Evolutionary conservation across 2,329 filamentous ascomycete genomes (phyloP).

Genomic region (Phaeophleospora eucalypticola): DNA sequence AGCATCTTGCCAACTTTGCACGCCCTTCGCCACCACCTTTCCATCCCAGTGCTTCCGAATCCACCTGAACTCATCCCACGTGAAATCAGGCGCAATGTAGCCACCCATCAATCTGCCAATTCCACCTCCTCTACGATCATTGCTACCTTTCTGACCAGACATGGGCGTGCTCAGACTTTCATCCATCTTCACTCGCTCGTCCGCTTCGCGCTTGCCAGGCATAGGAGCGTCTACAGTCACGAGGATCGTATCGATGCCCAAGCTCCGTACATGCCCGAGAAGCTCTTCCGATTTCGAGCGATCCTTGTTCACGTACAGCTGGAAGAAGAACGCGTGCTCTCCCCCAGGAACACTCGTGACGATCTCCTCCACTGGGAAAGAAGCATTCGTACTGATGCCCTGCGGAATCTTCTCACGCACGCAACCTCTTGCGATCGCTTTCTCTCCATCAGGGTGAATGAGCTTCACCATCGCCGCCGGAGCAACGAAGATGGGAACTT

Average conservation of each 20-base stretch:
- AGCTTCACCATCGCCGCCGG: slow-evolving; percentile 37
- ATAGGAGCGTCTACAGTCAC: slow-evolving; percentile 58
- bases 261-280: slow-evolving; percentile 43
- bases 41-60: slow-evolving; percentile 37
- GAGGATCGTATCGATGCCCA: slow-evolving; percentile 52
- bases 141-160: slow-evolving; percentile 47
- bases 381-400: slow-evolving; percentile 33
- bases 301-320: slow-evolving; percentile 60
- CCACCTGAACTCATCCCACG: slow-evolving; percentile 47
- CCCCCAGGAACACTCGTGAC: slow-evolving; percentile 21
- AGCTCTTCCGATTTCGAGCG: slow-evolving; percentile 49
- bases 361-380: slow-evolving; percentile 32
- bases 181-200: slow-evolving; percentile 47
- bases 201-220: slow-evolving; percentile 52
- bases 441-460: slow-evolving; percentile 37
- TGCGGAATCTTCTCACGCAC: slow-evolving; percentile 27
- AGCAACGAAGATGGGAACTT: slow-evolving; percentile 36
- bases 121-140: slow-evolving; percentile 54
- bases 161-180: slow-evolving; percentile 48
- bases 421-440: slow-evolving; percentile 33
- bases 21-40: slow-evolving; percentile 44
- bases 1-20: slow-evolving; percentile 41
- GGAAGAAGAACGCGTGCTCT: slow-evolving; percentile 49
- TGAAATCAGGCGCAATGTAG: slow-evolving; percentile 55
- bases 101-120: slow-evolving; percentile 53